phyloP scores from a whole-genome alignment of 2,329 filamentous ascomycete genomes.

The Blastomyces parvus region DNA sequence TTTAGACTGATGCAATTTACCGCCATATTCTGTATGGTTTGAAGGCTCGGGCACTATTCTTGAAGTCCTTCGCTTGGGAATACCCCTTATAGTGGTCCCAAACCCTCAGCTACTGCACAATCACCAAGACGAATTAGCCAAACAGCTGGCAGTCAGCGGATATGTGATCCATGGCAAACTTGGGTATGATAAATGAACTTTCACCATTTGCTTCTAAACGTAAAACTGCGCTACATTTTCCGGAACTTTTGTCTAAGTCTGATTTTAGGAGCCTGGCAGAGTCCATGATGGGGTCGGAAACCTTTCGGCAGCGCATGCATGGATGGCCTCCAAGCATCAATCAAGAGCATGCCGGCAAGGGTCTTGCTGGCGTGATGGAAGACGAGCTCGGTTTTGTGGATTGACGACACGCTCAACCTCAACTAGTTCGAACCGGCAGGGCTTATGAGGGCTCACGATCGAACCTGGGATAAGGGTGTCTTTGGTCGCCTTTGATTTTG shows the following conservation, averaged over 20 bases:
- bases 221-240: background rate
- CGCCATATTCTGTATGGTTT: background rate
- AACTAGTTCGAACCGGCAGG: no score
- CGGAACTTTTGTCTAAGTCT: constrained; percentile 9
- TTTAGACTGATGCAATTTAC: background rate
- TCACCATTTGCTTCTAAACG: background rate
- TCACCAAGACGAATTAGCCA: constrained; percentile 80
- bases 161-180: constrained; percentile 66
- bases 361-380: constrained; percentile 45
- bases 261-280: constrained; percentile 37
- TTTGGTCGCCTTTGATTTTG: background rate
- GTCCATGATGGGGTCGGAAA: constrained; percentile 43
- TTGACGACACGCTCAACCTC: constrained; percentile 21
- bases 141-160: constrained; percentile 60
- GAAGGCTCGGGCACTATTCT: constrained; percentile 82
- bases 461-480: background rate
- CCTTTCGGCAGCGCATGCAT: constrained; percentile 34
- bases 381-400: constrained; percentile 51
- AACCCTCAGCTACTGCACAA: constrained; percentile 77
- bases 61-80: constrained; percentile 62
- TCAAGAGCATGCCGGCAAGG: constrained; percentile 33
- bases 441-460: background rate
- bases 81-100: constrained; percentile 80
- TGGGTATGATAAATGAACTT: constrained; percentile 42
- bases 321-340: constrained; percentile 44